Conservation (phyloP, 2,329 filamentous ascomycete genomes). For the Ceratocystiopsis brevicomis region DNA sequence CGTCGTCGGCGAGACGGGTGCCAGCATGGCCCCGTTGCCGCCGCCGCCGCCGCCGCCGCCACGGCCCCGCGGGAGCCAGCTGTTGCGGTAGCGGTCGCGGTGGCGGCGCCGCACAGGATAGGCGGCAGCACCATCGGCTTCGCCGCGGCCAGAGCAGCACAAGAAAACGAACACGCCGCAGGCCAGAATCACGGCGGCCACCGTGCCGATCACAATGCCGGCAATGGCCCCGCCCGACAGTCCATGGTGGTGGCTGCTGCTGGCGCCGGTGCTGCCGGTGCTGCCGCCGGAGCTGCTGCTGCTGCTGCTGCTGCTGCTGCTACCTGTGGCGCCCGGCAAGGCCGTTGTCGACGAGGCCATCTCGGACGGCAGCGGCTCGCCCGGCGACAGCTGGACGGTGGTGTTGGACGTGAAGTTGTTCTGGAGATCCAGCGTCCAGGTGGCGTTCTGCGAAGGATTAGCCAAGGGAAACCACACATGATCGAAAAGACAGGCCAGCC, state of each 20-base stretch:
- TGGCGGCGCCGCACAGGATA: neutral
- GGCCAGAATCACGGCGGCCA: neutral
- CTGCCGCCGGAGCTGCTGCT: neutral
- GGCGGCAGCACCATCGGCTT: no score
- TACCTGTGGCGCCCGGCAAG: constrained; percentile 17
- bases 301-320: neutral
- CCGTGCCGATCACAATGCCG: neutral
- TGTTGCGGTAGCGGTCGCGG: neutral
- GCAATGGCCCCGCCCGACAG: neutral
- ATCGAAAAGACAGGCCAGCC: neutral
- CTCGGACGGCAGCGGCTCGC: constrained; percentile 33
- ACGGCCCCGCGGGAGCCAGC: no score
- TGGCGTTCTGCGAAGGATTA: constrained; percentile 19
- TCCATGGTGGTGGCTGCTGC: neutral
- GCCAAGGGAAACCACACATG: neutral
- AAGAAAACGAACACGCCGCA: neutral
- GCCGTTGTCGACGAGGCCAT: constrained; percentile 17
- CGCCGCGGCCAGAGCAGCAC: neutral
- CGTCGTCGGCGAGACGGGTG: neutral
- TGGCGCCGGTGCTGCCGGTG: neutral
- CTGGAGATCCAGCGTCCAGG: constrained; percentile 28
- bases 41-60: neutral
- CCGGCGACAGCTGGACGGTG: constrained; percentile 34
- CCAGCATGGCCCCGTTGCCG: neutral
- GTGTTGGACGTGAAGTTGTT: constrained; percentile 26